Base-by-base conservation (phyloP, 106 monocot genomes). In the Alisma plantagoaquatica region DNA sequence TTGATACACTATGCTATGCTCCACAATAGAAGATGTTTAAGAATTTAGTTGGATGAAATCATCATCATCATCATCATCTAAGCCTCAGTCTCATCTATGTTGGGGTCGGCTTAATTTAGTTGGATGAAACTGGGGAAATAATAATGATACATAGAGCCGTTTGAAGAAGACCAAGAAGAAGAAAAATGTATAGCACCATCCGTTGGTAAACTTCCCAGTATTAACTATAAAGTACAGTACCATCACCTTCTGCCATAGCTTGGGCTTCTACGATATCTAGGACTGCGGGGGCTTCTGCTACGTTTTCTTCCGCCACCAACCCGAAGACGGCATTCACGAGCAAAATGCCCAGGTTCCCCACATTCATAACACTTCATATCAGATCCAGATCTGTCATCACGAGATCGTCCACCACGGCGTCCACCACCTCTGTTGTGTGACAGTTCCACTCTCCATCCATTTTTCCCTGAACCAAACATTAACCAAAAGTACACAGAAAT, bases 281-380 rank as follows among this genome's bases (percentile, higher is more conserved):
- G 78, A 44, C 78, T 85, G 26, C 77, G 59, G 62, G 65, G 81
- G 41, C 81, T 85, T 29, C 63, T 67, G 60, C 93, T 93, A 1
- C 83, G 73, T 5, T 76, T 67, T 33, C 77, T 72, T 53, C 86
- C 87, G 65, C 70, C 74, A 50, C 86, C 92, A 67, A 82, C 70
- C 12, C 87, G 73, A 23, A 76, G 31, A 15, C 91, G 81, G 45
- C 92, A 93, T 46, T 87, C 93, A 64, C 93, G 79, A 64, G 87
- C 93, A 75, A 93, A 93, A 42, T 93, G 93, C 41, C 93, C 87
- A 14, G 80, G 43, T 44, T 93, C 87, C 17, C 93, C 93, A 64
- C 93, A 93, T 43, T 93, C 87, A 41, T 87, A 93, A 43, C 87
- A 93, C 46, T 79, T 87, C 71, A 70, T 63, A 59, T 83, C 80